Percentiles rank a stretch among this genome's conserved stretches.
phyloP scores from a whole-genome alignment of 176 grass and related monocot genomes.

The Bothriochloa decipiens region DNA sequence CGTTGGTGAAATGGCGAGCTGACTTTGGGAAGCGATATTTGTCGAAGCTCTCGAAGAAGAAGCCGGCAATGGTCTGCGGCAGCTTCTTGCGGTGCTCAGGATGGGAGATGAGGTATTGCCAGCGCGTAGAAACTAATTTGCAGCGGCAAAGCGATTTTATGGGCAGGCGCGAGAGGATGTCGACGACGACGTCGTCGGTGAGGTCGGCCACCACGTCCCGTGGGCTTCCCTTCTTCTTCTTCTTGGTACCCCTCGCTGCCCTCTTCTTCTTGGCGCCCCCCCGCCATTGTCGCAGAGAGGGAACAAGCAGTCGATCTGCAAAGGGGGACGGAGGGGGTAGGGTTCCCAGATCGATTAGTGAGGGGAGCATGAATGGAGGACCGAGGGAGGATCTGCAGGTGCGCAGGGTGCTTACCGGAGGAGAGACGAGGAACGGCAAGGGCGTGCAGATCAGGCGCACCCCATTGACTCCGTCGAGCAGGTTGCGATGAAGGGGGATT shows the following conservation, averaged over 20 bases:
- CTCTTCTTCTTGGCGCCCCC: neutral
- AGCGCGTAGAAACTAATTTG: too few species aligned
- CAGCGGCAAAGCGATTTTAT: too few species aligned
- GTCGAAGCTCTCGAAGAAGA: neutral
- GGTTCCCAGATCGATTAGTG: neutral
- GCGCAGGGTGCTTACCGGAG: neutral
- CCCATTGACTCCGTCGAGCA: neutral
- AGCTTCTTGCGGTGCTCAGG: neutral
- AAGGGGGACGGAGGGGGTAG: neutral
- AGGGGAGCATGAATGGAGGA: neutral
- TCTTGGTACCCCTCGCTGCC: neutral
- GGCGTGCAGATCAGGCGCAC: neutral
- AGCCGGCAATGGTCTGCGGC: neutral
- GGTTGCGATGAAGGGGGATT: too few species aligned
- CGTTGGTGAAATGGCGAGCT: neutral
- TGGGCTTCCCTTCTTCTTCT: neutral
- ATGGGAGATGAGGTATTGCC: neutral
- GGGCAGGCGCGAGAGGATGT: too few species aligned
- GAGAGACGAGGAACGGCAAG: neutral
- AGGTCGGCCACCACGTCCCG: neutral
- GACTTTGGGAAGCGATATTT: neutral
- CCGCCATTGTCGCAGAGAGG: neutral
- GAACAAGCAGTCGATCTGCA: neutral
- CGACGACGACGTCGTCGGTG: too few species aligned
- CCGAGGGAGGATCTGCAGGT: neutral